phyloP scores from a whole-genome alignment of 140 eudicot species.

The Oenanthe javanica region DNA sequence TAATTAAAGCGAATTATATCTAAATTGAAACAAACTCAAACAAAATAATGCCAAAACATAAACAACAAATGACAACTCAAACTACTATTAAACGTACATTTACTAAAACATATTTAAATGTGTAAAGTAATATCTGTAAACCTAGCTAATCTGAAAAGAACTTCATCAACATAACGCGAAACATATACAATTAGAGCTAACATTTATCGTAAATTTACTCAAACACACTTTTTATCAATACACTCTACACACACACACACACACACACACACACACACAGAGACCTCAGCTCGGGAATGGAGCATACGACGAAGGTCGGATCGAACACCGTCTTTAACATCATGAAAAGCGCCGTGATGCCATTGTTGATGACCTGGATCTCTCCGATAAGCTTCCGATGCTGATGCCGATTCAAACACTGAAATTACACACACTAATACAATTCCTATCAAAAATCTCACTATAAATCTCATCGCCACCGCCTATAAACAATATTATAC shows the following conservation, averaged over 20 bases:
- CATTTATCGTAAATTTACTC: neutral
- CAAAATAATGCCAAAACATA: neutral
- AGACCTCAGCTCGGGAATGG: slow-evolving; percentile 91
- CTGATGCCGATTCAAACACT: slow-evolving; percentile 32
- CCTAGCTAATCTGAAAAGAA: neutral
- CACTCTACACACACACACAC: neutral
- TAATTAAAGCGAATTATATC: neutral
- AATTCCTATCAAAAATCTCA: neutral
- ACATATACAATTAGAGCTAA: neutral
- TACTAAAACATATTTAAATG: neutral
- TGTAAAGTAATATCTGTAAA: neutral
- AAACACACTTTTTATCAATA: neutral
- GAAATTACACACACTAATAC: slow-evolving; percentile 1
- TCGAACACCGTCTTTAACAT: slow-evolving; percentile 67
- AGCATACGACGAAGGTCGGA: slow-evolving; percentile 93
- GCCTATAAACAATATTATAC: neutral
- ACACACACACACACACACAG: neutral
- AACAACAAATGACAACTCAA: neutral
- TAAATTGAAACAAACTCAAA: neutral
- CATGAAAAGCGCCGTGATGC: slow-evolving; percentile 98
- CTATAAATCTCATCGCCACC: neutral
- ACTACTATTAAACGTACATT: neutral
- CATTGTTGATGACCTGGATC: slow-evolving; percentile 98
- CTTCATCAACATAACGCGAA: neutral
- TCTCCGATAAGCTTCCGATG: slow-evolving; percentile 68